Conservation (phyloP, 2,329 filamentous ascomycete species). For the Pleomassaria siparia region DNA sequence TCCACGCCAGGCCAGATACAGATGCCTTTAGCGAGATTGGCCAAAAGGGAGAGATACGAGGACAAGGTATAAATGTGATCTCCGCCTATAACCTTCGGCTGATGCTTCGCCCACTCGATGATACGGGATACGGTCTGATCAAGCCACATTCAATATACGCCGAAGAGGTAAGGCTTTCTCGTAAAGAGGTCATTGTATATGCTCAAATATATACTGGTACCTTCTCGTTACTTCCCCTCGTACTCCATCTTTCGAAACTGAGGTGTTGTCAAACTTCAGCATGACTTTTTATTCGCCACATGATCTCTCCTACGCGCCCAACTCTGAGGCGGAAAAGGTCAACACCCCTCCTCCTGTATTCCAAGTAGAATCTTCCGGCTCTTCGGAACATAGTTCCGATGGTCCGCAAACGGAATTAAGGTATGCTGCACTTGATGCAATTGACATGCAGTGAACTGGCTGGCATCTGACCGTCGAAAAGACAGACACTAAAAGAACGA, state of each 20-base stretch:
- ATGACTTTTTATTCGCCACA: neutral
- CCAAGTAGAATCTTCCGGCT: neutral
- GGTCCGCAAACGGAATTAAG: neutral
- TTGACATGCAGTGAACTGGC: neutral
- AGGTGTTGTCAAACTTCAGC: too few relatives aligned
- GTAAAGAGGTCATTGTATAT: too few relatives aligned
- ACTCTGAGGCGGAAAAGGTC: neutral
- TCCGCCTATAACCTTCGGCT: too few relatives aligned
- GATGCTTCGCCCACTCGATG: too few relatives aligned
- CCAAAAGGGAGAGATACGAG: too few relatives aligned
- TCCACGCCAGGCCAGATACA: neutral
- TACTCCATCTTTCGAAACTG: too few relatives aligned
- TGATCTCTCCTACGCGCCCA: neutral
- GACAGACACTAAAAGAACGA: constrained; percentile 12
- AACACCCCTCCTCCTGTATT: neutral
- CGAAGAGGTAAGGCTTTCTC: too few relatives aligned
- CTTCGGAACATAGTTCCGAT: neutral
- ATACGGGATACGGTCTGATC: too few relatives aligned
- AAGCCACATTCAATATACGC: too few relatives aligned
- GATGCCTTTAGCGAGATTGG: neutral
- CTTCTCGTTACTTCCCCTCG: too few relatives aligned
- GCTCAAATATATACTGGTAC: too few relatives aligned
- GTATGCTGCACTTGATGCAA: neutral
- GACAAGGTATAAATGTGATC: too few relatives aligned
- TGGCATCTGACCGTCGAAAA: neutral